Conservation (phyloP, 1,284 basidiomycete species). For the Cryptococcus hybrid region DNA sequence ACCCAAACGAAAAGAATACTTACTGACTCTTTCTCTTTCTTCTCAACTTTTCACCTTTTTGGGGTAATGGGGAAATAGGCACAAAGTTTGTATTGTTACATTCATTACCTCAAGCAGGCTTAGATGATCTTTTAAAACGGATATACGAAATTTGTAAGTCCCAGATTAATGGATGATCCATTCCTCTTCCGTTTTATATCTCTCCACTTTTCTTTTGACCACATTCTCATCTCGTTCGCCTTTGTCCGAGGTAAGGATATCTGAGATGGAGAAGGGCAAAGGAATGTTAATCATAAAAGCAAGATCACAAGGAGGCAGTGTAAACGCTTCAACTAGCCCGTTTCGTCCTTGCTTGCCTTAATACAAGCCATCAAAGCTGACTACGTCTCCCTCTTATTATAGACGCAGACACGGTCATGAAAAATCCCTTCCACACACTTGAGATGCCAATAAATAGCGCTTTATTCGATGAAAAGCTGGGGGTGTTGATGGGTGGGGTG, state of each 20-base stretch:
- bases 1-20: neutral
- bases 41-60: too few species aligned
- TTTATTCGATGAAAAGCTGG: slow-evolving; percentile 71
- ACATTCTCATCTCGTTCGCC: too few species aligned
- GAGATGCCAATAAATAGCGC: slow-evolving; percentile 98
- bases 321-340: too few species aligned
- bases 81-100: slow-evolving; percentile 94
- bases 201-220: too few species aligned
- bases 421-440: slow-evolving; percentile 97
- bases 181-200: neutral
- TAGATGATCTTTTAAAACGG: slow-evolving; percentile 71
- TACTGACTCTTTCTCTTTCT: too few species aligned
- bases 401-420: slow-evolving; percentile 87
- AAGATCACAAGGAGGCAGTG: too few species aligned
- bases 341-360: neutral
- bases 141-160: slow-evolving; percentile 68
- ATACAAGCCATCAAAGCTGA: neutral
- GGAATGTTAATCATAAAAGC: too few species aligned
- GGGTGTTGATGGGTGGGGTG: slow-evolving; percentile 38
- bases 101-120: slow-evolving; percentile 60
- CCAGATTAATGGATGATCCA: neutral
- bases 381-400: neutral
- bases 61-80: neutral
- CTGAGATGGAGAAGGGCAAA: too few species aligned
- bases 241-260: too few species aligned